Evolutionary conservation across 1,284 basidiomycete genomes (phyloP), one percentile per base, ranked within the genome.

Genomic region (Apiotrichum akiyoshidainum): DNA sequence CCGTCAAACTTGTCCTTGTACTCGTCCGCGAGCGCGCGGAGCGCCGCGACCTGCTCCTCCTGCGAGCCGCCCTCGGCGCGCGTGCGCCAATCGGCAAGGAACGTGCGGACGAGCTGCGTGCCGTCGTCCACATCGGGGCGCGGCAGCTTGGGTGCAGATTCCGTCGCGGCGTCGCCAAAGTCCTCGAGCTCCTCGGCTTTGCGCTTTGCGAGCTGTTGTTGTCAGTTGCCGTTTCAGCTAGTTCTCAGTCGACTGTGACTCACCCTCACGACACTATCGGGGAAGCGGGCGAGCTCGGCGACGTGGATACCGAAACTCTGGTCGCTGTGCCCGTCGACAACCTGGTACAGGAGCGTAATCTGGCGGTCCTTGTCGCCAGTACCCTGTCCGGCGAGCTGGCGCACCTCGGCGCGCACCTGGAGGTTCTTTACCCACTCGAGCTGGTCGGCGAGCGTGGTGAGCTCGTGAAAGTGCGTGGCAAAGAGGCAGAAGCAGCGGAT

Each of bases 241-340:
- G 37, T 41, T 14, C 31, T 8, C 17, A 21, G 26, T 6, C 46
- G 22, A 41, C 45, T 26, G 16, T 10, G 17, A 67, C 80, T 65
- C 51, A 93, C 90, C 81, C 88, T 90, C 61, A 98, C 86, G 6
- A 99, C 94, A 62, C 86, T 87, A 57, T 94, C 89, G 0, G 95
- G 96, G 78, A 99, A 99, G 72, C 95, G 92, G 13, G 96, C 95
- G 40, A 99, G 81, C 73, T 95, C 86, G 0, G 96, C 96, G 21
- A 99, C 96, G 68, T 99, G 94, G 47, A 99, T 99, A 78, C 96
- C 96, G 70, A 98, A 97, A 72, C 91, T 94, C 77, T 98, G 95
- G 72, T 99, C 95, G 61, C 90, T 91, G 42, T 92, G 83, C 14
- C 90, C 92, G n/a, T 89, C 87, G 71, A 93, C 87, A 19, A 99